Conservation (phyloP, 1,139 yeast genomes). For the Suhomyces terraborum region DNA sequence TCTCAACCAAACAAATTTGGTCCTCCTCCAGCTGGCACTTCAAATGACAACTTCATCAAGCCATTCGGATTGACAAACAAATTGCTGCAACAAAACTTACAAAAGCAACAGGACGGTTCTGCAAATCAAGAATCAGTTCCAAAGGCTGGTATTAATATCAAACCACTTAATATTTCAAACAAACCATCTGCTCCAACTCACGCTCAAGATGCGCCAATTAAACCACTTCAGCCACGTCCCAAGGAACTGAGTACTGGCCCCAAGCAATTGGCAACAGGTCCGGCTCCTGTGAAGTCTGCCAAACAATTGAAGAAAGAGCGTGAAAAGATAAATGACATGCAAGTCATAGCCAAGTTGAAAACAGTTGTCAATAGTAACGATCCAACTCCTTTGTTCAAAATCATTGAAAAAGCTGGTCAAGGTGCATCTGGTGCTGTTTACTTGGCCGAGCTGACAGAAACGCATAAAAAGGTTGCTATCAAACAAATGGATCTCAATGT, state of each 20-base stretch:
- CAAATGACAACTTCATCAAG: constrained; percentile 17
- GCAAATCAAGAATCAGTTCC: constrained; percentile 10
- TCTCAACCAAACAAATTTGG: constrained; percentile 18
- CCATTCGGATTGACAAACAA: constrained; percentile 18
- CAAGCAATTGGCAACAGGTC: constrained; percentile 14
- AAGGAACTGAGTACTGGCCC: constrained; percentile 13
- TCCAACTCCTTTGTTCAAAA: constrained; percentile 82
- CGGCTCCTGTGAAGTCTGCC: constrained; percentile 36
- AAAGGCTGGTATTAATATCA: constrained; percentile 13
- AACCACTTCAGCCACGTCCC: constrained; percentile 25
- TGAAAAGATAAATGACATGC: constrained; percentile 82
- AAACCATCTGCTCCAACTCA: constrained; percentile 6
- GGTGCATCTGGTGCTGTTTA: constrained; percentile 98
- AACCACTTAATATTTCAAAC: constrained; percentile 10
- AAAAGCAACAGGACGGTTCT: constrained; percentile 10
- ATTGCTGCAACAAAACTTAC: constrained; percentile 13
- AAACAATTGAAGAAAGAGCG: constrained; percentile 57
- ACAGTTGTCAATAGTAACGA: constrained; percentile 82
- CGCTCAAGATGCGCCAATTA: constrained; percentile 19
- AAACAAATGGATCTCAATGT: constrained; percentile 93
- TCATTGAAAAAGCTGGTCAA: constrained; percentile 96
- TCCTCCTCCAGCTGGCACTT: constrained; percentile 14
- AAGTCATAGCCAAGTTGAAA: constrained; percentile 78
- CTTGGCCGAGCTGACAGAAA: constrained; percentile 62
- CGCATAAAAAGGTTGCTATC: constrained; percentile 67